These are phyloP conservation scores for Helianthus tuberosus DNA, from an alignment of 129 eudicot species.

Conservation along the genomic window DNA sequence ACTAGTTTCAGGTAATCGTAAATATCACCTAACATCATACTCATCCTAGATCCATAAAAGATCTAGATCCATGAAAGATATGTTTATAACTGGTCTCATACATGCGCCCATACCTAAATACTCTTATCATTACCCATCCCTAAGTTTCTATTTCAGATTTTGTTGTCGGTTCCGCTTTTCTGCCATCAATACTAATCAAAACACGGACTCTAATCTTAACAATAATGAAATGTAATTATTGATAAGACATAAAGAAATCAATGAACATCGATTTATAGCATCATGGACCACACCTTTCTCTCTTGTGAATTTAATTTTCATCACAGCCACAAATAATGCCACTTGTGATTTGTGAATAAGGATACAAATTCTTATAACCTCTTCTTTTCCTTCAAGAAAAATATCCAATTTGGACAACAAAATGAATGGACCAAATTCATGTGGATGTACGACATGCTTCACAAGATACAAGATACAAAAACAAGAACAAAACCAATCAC, in stretches of 20 bases:
- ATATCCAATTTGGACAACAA: background rate
- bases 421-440: slow-evolving; percentile 2
- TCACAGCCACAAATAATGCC: slow-evolving; percentile 4
- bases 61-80: too few species aligned
- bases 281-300: slow-evolving; percentile 20
- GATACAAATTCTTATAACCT: background rate
- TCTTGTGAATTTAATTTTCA: background rate
- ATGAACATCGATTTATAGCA: slow-evolving; percentile 4
- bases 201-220: background rate
- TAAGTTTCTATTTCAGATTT: background rate
- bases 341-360: background rate
- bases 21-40: too few species aligned
- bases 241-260: slow-evolving; percentile 2
- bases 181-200: background rate
- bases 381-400: background rate
- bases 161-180: background rate
- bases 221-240: background rate
- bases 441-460: background rate
- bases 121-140: too few species aligned
- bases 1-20: too few species aligned
- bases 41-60: too few species aligned
- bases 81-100: too few species aligned
- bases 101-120: too few species aligned
- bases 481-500: background rate
- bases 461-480: slow-evolving; percentile 5